phyloP scores from a whole-genome alignment of 2,329 filamentous ascomycete species.

The Penicillium brasilianum region DNA sequence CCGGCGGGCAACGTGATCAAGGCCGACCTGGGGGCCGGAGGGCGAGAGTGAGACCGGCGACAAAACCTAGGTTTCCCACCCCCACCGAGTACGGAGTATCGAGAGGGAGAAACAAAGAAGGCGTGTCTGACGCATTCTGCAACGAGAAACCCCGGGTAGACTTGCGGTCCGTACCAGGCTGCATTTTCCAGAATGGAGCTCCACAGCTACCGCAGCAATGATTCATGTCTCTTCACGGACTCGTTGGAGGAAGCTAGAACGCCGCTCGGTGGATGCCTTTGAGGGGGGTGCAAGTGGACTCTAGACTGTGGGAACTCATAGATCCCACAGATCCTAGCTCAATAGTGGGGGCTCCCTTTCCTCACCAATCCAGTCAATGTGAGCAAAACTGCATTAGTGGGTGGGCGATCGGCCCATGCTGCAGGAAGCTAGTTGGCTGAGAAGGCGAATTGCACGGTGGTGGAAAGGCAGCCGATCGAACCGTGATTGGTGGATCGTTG shows the following conservation, averaged over 20 bases:
- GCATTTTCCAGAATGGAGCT: constrained; percentile 28
- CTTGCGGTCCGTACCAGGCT: constrained; percentile 31
- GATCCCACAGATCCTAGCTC: constrained; percentile 21
- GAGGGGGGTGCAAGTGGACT: not conserved
- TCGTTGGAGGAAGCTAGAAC: not conserved
- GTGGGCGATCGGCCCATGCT: constrained; percentile 34
- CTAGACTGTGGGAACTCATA: constrained; percentile 11
- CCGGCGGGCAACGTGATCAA: constrained; percentile 15
- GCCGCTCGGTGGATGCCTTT: not conserved
- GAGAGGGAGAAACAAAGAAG: not conserved
- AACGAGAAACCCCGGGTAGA: constrained; percentile 22
- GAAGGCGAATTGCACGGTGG: constrained; percentile 30
- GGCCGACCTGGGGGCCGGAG: constrained; percentile 8
- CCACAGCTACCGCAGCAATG: not conserved
- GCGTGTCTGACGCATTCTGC: constrained; percentile 21
- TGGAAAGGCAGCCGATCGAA: constrained; percentile 23
- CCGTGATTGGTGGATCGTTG: constrained; percentile 22
- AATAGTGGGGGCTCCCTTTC: constrained; percentile 17
- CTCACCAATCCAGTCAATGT: constrained; percentile 18
- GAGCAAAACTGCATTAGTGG: constrained; percentile 28
- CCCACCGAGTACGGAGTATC: constrained; percentile 13
- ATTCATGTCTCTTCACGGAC: not conserved
- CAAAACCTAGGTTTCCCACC: not conserved
- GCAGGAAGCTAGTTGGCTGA: constrained; percentile 40
- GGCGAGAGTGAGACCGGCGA: constrained; percentile 18